phyloP scores from a whole-genome alignment of 345 rosid genomes.

The Psidium guajava region DNA sequence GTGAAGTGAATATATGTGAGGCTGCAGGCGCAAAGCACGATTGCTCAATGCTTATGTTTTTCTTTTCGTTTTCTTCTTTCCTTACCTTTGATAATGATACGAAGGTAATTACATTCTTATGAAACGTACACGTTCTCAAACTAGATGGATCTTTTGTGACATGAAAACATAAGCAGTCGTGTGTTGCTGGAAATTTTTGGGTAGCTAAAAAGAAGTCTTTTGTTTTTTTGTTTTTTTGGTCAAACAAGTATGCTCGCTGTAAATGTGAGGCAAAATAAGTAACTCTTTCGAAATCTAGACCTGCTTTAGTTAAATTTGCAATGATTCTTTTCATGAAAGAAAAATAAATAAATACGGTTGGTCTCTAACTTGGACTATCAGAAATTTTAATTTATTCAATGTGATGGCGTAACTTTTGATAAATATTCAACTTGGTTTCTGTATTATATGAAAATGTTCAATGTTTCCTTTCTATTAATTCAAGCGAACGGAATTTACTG shows the following conservation, averaged over 20 bases:
- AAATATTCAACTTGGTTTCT: too few species aligned
- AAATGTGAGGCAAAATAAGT: neutral
- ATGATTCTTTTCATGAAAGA: too few species aligned
- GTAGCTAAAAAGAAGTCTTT: neutral
- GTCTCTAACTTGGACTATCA: too few species aligned
- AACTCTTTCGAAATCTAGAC: neutral
- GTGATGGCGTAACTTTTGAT: too few species aligned
- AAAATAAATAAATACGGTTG: too few species aligned
- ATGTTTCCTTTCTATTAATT: too few species aligned
- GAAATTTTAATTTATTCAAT: too few species aligned
- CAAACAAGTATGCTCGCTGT: neutral
- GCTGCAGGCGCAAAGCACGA: neutral
- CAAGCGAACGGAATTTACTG: too few species aligned
- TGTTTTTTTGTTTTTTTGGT: neutral
- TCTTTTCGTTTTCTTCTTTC: neutral
- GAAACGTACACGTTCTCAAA: neutral
- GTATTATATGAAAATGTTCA: too few species aligned
- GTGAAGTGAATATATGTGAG: neutral
- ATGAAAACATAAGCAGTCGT: neutral
- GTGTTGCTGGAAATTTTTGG: neutral
- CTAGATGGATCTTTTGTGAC: neutral
- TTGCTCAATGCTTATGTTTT: neutral
- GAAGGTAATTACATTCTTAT: neutral
- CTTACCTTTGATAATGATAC: neutral
- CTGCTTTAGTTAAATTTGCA: neutral